phyloP scores from a whole-genome alignment of 768 basidiomycete genomes.

The Leccinum olivaceopallidum region DNA sequence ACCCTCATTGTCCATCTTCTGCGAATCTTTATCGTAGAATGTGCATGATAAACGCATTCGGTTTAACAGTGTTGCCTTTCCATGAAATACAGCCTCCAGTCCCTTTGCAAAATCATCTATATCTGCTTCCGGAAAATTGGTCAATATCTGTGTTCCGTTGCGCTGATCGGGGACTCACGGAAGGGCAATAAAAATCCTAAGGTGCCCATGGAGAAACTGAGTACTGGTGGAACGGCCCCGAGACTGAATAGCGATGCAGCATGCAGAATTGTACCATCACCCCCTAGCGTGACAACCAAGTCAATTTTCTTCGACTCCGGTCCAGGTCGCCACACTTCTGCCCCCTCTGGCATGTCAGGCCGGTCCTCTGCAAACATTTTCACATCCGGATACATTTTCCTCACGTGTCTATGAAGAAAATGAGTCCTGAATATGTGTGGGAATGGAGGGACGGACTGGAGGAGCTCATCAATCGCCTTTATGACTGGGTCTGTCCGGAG shows the following conservation, averaged over 20 bases:
- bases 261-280: slow-evolving; percentile 94
- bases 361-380: slow-evolving; percentile 68
- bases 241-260: slow-evolving; percentile 88
- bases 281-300: slow-evolving; percentile 88
- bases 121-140: slow-evolving; percentile 46
- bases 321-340: slow-evolving; percentile 60
- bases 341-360: slow-evolving; percentile 62
- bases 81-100: slow-evolving; percentile 74
- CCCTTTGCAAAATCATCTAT: slow-evolving; percentile 86
- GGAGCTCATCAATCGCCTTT: slow-evolving; percentile 71
- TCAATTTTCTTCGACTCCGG: slow-evolving; percentile 66
- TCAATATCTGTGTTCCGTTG: slow-evolving; percentile 4
- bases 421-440: not conserved
- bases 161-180: slow-evolving; percentile 51
- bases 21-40: slow-evolving; percentile 63
- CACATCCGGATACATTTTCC: slow-evolving; percentile 56
- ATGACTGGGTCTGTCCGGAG: slow-evolving; percentile 76
- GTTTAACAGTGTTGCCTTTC: slow-evolving; percentile 80
- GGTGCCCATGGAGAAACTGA: slow-evolving; percentile 71
- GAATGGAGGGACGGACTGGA: slow-evolving; percentile 48
- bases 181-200: slow-evolving; percentile 93
- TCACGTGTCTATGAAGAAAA: slow-evolving; percentile 49
- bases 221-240: slow-evolving; percentile 88
- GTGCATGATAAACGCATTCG: slow-evolving; percentile 89
- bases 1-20: slow-evolving; percentile 65